These are phyloP conservation scores for Ceratobasidium sp. DNA, from an alignment of 1,284 basidiomycete species.

Conservation along the genomic window DNA sequence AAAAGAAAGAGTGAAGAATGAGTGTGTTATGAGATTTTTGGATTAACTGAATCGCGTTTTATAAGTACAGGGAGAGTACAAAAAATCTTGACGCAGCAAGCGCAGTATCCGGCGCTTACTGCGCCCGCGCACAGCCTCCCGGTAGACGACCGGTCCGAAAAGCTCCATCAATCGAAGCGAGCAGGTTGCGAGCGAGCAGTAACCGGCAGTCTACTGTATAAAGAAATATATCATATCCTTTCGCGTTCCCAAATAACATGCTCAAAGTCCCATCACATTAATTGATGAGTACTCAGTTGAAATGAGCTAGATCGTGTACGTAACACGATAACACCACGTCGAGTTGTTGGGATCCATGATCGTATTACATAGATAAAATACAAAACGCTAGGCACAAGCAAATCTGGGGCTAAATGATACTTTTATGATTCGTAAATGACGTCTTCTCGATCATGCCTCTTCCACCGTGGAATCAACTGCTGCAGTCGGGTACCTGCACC, in stretches of 20 bases:
- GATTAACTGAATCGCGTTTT: neutral
- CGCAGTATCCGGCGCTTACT: slow-evolving; percentile 7
- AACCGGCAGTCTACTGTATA: slow-evolving; percentile 26
- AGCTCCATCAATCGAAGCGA: slow-evolving; percentile 19
- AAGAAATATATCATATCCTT: too few species aligned
- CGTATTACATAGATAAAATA: slow-evolving; percentile 14
- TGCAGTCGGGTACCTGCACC: slow-evolving; percentile 78
- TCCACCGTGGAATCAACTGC: slow-evolving; percentile 54
- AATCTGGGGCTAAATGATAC: neutral
- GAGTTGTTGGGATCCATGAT: neutral
- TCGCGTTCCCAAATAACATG: too few species aligned
- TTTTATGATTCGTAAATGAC: slow-evolving; percentile 11
- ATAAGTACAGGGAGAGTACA: neutral
- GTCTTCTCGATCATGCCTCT: slow-evolving; percentile 42
- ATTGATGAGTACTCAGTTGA: too few species aligned
- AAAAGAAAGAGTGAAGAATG: neutral
- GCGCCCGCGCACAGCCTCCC: neutral
- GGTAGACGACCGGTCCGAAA: neutral
- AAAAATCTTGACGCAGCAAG: slow-evolving; percentile 1
- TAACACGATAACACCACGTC: too few species aligned
- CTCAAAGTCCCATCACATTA: too few species aligned
- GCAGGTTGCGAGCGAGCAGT: slow-evolving; percentile 18
- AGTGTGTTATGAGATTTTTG: neutral
- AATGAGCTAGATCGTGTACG: too few species aligned
- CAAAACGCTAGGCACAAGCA: neutral